A percentile compares a stretch with the other conserved stretches of the same genome.
Evolutionary conservation across 2,329 filamentous ascomycete genomes (phyloP).

Genomic region (Fusarium staphyleae): DNA sequence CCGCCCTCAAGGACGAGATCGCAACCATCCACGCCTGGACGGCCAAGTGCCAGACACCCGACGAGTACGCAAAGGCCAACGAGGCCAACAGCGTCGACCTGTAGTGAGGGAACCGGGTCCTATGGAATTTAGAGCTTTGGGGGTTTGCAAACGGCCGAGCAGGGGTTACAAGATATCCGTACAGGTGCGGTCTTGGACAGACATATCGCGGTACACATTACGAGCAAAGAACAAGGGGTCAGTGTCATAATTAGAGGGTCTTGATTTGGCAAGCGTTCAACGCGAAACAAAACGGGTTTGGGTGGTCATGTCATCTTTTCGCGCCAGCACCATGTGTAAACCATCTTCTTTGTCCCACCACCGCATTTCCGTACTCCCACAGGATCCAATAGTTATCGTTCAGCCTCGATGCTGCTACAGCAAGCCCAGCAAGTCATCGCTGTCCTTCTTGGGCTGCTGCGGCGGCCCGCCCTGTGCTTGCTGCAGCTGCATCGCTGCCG

Average conservation of each 20-base stretch:
- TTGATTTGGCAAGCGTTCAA: constrained; percentile 36
- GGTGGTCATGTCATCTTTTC: constrained; percentile 32
- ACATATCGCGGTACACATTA: constrained; percentile 28
- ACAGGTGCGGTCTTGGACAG: constrained; percentile 12
- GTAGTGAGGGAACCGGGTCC: constrained; percentile 2
- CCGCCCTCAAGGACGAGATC: constrained; percentile 84
- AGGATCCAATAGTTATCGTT: constrained; percentile 19
- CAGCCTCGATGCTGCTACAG: constrained; percentile 44
- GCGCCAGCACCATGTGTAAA: constrained; percentile 30
- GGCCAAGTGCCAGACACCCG: constrained; percentile 89
- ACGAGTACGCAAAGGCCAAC: constrained; percentile 73
- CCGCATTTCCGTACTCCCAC: constrained; percentile 26
- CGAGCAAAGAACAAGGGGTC: constrained; percentile 13
- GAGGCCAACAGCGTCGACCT: constrained; percentile 22
- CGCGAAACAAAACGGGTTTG: constrained; percentile 24
- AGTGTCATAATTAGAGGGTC: constrained; percentile 31
- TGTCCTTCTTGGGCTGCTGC: constrained; percentile 61
- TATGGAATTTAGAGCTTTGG: neutral
- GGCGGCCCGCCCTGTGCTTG: constrained; percentile 44
- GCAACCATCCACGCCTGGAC: constrained; percentile 94
- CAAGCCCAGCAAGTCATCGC: constrained; percentile 64
- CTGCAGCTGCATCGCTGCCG: constrained; percentile 65
- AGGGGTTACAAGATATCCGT: constrained; percentile 20
- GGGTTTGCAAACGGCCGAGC: constrained; percentile 10
- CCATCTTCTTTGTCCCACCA: constrained; percentile 30